Conservation (phyloP, 306 rosid species). For the Prunus mume region DNA sequence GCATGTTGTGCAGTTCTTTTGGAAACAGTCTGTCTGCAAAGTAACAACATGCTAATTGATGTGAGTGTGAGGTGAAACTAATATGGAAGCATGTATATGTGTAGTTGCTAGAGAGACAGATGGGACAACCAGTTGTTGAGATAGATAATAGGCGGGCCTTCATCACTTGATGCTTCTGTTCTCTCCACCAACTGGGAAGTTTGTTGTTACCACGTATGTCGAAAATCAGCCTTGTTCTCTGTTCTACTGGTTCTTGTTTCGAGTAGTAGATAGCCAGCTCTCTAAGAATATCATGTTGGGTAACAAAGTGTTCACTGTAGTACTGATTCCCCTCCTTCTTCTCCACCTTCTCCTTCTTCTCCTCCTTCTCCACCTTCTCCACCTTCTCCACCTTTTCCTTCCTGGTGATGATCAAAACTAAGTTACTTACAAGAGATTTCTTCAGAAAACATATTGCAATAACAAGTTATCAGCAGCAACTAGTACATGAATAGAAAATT, state of each 20-base stretch:
- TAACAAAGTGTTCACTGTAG: slow-evolving; percentile 46
- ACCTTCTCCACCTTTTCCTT: slow-evolving; percentile 19
- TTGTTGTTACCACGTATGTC: slow-evolving; percentile 41
- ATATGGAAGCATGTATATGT: not conserved
- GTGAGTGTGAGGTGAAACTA: not conserved
- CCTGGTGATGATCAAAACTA: slow-evolving; percentile 28
- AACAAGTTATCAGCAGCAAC: slow-evolving; percentile 12
- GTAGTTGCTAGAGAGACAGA: slow-evolving; percentile 12
- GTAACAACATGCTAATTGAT: not conserved
- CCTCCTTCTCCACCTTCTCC: slow-evolving; percentile 17
- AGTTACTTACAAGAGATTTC: not conserved
- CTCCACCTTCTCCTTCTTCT: slow-evolving; percentile 32
- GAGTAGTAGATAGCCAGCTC: slow-evolving; percentile 52
- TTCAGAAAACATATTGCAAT: not conserved
- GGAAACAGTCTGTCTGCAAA: slow-evolving; percentile 48
- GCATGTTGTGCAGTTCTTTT: slow-evolving; percentile 42
- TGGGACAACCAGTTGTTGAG: slow-evolving; percentile 42
- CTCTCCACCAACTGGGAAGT: slow-evolving; percentile 50
- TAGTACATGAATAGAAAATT: slow-evolving; percentile 40
- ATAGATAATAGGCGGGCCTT: slow-evolving; percentile 48
- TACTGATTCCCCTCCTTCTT: slow-evolving; percentile 36
- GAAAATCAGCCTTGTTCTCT: slow-evolving; percentile 45
- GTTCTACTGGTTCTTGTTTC: slow-evolving; percentile 24
- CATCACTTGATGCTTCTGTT: slow-evolving; percentile 26
- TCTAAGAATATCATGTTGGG: slow-evolving; percentile 55